phyloP scores from a whole-genome alignment of 129 eudicot species.

The Flaveria trinervia region DNA sequence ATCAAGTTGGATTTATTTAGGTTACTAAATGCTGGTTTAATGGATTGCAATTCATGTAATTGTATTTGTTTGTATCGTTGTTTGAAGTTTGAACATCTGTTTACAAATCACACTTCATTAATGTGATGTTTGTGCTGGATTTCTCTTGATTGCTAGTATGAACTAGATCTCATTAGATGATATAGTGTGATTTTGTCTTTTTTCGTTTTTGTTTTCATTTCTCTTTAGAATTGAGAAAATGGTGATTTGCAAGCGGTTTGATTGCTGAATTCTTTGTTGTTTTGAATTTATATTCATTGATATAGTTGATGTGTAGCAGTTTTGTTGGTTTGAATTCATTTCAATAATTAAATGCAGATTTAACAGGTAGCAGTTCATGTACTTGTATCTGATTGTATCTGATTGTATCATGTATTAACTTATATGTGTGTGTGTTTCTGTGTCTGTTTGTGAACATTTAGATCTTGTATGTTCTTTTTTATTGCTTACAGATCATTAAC shows the following conservation, averaged over 20 bases:
- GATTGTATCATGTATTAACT: neutral
- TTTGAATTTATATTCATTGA: neutral
- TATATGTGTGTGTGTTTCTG: no score
- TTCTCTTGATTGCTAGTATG: neutral
- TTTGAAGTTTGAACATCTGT: neutral
- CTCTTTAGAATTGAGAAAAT: neutral
- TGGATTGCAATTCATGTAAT: neutral
- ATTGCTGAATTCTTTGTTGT: neutral
- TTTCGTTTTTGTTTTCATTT: neutral
- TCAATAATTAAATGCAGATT: neutral
- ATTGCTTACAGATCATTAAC: neutral
- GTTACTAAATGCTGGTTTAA: neutral
- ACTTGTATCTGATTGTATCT: neutral
- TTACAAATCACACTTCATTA: neutral
- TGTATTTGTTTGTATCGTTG: neutral
- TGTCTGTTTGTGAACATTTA: neutral
- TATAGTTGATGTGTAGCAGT: neutral
- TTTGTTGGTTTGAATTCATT: neutral
- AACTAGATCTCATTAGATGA: neutral
- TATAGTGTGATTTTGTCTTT: neutral
- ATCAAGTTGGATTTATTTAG: neutral
- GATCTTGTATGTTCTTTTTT: neutral
- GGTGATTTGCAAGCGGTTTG: neutral
- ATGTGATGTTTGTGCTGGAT: neutral
- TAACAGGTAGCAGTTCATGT: neutral